Evolutionary conservation across 163 green algal species (phyloP), one percentile per base, ranked within the genome.

Genomic region (Chloroidium sp.): DNA sequence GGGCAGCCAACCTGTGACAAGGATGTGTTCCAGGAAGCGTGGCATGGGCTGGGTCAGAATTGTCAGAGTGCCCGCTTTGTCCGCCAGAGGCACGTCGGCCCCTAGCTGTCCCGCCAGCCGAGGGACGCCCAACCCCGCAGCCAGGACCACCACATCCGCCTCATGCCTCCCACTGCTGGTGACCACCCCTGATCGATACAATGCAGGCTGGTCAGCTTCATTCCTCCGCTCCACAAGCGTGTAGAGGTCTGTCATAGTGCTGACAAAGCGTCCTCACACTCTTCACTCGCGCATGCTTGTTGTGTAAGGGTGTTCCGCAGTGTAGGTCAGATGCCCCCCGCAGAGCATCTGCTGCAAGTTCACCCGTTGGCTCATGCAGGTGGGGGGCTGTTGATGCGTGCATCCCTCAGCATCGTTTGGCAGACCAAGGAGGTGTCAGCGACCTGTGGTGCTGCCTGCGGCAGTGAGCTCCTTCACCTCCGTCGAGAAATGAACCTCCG

Each of bases 101-200:
- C 69, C 69, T 2, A 82, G 61, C n/a, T 59, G 62, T 14, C 68
- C 2, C 10, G 62, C 61, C 12, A 82, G 61, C 14, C 69, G 69
- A 62, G 72, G 79, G 59, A 72, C 78, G 60, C 69, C 69, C 2
- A 82, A 36, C 59, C 69, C 79, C 61, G 79, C 69, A 74, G 79
- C 79, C 13, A 82, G 61, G 14, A 82, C 62, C 3, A 82, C 72
- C 60, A 82, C 60, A 64, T 82, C 79, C 62, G 79, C 79, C 13
- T 69, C 59, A 4, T 75, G 12, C 2, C 36, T 61, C 2, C 13
- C 10, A 1, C 2, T 57, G 4, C 13, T 4, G 13, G 78, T 77
- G 6, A 58, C 58, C 8, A 81, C 78, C 13, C 78, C 78, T 81
- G 4, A 4, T 76, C 77, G n/a, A 69, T 59, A 68, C 62, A 12